Conservation (phyloP, 2,329 filamentous ascomycete species). For the Rutstroemia sp. region DNA sequence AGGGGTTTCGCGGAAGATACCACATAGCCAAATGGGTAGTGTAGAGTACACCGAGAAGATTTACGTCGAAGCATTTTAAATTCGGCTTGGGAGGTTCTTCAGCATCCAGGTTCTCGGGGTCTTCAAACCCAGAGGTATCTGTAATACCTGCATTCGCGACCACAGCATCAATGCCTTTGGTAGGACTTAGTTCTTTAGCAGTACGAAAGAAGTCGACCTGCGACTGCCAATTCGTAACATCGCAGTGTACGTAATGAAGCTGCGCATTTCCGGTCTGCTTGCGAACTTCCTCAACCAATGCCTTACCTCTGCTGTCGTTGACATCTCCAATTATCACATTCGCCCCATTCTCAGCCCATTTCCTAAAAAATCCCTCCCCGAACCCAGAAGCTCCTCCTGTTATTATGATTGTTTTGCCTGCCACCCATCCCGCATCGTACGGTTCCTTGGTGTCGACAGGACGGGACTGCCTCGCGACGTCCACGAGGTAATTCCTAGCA, state of each 20-base stretch:
- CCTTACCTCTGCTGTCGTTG: slow-evolving; percentile 44
- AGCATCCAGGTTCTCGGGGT: slow-evolving; percentile 32
- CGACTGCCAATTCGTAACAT: slow-evolving; percentile 58
- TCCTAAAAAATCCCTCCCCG: slow-evolving; percentile 45
- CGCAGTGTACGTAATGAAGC: slow-evolving; percentile 51
- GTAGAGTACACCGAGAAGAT: slow-evolving; percentile 57
- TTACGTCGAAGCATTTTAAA: slow-evolving; percentile 51
- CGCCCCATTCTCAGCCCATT: slow-evolving; percentile 49
- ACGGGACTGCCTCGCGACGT: slow-evolving; percentile 19
- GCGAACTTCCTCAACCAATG: slow-evolving; percentile 46
- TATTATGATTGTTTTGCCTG: slow-evolving; percentile 51
- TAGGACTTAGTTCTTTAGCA: slow-evolving; percentile 45
- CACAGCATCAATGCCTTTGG: slow-evolving; percentile 52
- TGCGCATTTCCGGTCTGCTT: slow-evolving; percentile 34
- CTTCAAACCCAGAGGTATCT: slow-evolving; percentile 39
- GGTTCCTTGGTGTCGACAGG: slow-evolving; percentile 39
- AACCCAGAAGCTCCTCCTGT: slow-evolving; percentile 58
- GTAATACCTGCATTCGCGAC: slow-evolving; percentile 61
- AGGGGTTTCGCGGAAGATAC: slow-evolving; percentile 45
- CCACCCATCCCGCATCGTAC: slow-evolving; percentile 39
- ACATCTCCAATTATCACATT: slow-evolving; percentile 58
- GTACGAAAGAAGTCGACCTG: slow-evolving; percentile 57
- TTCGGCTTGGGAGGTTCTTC: slow-evolving; percentile 42
- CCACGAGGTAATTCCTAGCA: slow-evolving; percentile 15
- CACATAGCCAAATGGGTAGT: slow-evolving; percentile 57